Percentiles rank a stretch among this genome's conserved stretches.
These are phyloP conservation scores for Colletotrichum truncatum DNA, from an alignment of 2,329 filamentous ascomycete species.

Conservation along the genomic window DNA sequence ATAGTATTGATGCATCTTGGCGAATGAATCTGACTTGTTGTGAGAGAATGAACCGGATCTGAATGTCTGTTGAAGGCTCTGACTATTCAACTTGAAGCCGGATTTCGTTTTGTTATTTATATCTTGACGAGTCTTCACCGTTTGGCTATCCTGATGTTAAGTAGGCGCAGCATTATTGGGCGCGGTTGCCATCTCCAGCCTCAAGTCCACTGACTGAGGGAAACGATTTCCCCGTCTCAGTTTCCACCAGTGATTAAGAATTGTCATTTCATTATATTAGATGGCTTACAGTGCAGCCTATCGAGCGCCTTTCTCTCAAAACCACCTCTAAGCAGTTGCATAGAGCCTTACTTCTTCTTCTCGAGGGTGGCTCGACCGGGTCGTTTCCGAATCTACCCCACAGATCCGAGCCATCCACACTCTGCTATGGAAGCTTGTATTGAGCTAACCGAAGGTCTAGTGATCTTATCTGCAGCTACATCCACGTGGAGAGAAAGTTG, in stretches of 20 bases:
- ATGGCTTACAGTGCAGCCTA: too few relatives aligned
- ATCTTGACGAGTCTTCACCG: neutral
- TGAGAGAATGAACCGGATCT: too few relatives aligned
- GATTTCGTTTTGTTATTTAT: too few relatives aligned
- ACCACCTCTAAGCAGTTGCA: neutral
- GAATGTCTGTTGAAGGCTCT: slow-evolving; percentile 12
- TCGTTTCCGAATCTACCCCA: slow-evolving; percentile 3
- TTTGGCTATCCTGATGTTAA: too few relatives aligned
- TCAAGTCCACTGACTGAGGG: neutral
- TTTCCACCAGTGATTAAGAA: slow-evolving; percentile 5
- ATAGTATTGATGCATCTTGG: slow-evolving; percentile 32
- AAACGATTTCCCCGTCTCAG: neutral
- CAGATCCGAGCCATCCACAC: neutral
- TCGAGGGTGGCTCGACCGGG: neutral
- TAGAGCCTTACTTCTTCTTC: neutral
- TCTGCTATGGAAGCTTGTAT: neutral
- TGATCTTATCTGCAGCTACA: neutral
- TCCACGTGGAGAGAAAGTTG: neutral
- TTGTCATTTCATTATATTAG: neutral
- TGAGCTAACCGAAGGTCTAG: neutral
- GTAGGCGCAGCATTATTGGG: too few relatives aligned
- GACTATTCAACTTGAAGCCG: neutral
- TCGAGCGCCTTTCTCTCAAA: too few relatives aligned
- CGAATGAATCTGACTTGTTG: neutral
- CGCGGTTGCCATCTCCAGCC: neutral